A percentile compares a stretch with the other conserved stretches of the same genome.
phyloP scores from a whole-genome alignment of 2,329 filamentous ascomycete genomes.

The Whalleya microplaca region DNA sequence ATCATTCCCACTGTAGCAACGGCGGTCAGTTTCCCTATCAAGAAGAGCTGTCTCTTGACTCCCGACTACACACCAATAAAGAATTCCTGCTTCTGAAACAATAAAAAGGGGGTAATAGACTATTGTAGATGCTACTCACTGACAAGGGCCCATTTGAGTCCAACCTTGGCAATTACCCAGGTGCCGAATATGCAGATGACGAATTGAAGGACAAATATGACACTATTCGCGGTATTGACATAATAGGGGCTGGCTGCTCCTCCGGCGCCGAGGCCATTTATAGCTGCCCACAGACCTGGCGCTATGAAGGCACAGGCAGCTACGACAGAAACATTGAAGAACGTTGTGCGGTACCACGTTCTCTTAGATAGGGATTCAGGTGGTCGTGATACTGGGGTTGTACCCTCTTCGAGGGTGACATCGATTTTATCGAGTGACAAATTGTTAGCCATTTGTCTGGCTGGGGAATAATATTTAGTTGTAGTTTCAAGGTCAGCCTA shows the following conservation, averaged over 20 bases:
- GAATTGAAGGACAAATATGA: conserved; percentile 42
- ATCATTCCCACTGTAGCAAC: conserved; percentile 40
- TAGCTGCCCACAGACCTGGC: conserved; percentile 58
- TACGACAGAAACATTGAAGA: conserved; percentile 58
- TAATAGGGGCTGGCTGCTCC: conserved; percentile 55
- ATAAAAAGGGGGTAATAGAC: too few relatives aligned
- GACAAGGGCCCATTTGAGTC: conserved; percentile 38
- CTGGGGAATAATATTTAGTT: too few relatives aligned
- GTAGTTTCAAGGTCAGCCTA: too few relatives aligned
- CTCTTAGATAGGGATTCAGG: conserved; percentile 11
- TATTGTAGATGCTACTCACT: too few relatives aligned
- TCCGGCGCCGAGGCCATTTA: conserved; percentile 57
- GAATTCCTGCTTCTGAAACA: too few relatives aligned
- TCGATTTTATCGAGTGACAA: too few relatives aligned
- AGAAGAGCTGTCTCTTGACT: too few relatives aligned
- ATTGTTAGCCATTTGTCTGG: too few relatives aligned
- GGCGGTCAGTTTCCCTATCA: too few relatives aligned
- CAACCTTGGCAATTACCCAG: conserved; percentile 40
- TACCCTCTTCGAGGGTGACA: too few relatives aligned
- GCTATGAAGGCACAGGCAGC: conserved; percentile 56
- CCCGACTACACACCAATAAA: too few relatives aligned
- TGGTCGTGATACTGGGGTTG: too few relatives aligned
- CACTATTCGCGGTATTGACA: conserved; percentile 42
- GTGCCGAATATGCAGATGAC: conserved; percentile 40
- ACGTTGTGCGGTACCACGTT: conserved; percentile 53